Evolutionary conservation across 2,329 filamentous ascomycete species (phyloP).

Genomic region (Fusarium neocosmosporiellum): DNA sequence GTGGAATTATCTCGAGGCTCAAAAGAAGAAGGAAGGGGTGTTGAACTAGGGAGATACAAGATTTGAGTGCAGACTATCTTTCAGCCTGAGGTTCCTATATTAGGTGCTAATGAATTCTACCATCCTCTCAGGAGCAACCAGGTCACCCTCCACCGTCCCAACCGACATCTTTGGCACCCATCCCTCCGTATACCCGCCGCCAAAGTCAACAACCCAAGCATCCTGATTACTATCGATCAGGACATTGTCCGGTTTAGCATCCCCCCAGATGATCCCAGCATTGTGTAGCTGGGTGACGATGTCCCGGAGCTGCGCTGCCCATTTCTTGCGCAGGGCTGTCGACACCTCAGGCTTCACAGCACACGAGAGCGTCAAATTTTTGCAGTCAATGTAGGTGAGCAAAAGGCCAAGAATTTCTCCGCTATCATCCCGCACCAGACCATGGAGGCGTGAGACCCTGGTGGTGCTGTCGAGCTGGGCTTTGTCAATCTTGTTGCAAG

Average conservation of each 20-base stretch:
- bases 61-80: not conserved
- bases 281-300: conserved; percentile 30
- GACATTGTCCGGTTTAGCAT: not conserved
- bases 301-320: conserved; percentile 31
- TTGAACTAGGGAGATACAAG: not conserved
- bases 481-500: conserved; percentile 22
- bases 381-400: conserved; percentile 29
- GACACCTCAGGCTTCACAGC: conserved; percentile 1
- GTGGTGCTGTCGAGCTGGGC: conserved; percentile 6
- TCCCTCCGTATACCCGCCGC: not conserved
- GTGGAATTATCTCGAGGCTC: conserved; percentile 16
- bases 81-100: not conserved
- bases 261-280: not conserved
- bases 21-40: not conserved
- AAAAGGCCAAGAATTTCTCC: conserved; percentile 24
- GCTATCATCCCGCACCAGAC: conserved; percentile 11
- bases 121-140: conserved; percentile 5
- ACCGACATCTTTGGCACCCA: not conserved
- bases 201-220: conserved; percentile 11
- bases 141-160: not conserved
- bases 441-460: conserved; percentile 21
- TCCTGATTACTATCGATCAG: not conserved
- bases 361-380: conserved; percentile 5
- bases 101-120: not conserved
- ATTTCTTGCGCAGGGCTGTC: conserved; percentile 6